Base-by-base conservation (phyloP, 1,139 yeast genomes). In the Blastobotrys elegans region DNA sequence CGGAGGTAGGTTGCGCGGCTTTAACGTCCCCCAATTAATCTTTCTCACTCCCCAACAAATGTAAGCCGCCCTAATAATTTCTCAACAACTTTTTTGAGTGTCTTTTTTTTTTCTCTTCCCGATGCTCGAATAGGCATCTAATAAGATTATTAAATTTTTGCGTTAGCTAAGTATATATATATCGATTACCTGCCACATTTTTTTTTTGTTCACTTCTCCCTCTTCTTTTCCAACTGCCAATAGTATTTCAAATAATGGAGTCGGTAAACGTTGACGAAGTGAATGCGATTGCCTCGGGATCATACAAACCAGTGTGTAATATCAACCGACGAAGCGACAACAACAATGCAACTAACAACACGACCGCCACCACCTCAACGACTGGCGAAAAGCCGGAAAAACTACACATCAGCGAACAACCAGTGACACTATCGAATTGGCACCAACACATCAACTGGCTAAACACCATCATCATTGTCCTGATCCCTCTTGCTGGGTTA, bases 371-470 rank as follows among this genome's bases (percentile, higher is more conserved):
- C 5, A 5, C 5, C 5, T 10, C 5, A 24, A 5, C 5, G 27
- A 24, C 27, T 5, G 27, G 27, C 27, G 38, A 34, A 7, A 41
- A 30, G 21, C 57, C 59, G 48, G 56, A 53, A 14, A 70, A 68
- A 54, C 74, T 73, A 53, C 97, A 92, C 68, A 90, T 92, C 55
- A 81, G 92, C 43, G 98, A 94, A 67, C 82, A 84, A 72, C 95
- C 96, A 10, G 85, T 95, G 87, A 90, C 97, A 14, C 54, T 74
- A 54, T 55, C 72, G 52, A 92, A 92, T 73, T 90, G 96, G 94
- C 72, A 82, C 64, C 70, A 81, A 62, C 96, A 92, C 69, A 72
- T 92, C 65, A 92, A 92, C 72, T 92, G 98, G 98, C 74, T 94
- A 60, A 92, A 92, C 69, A 72, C 88, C 55, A 72, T 80, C n/a